Conservation (phyloP, 371 early-diverging fungal genomes). For the Mortierella sp. region DNA sequence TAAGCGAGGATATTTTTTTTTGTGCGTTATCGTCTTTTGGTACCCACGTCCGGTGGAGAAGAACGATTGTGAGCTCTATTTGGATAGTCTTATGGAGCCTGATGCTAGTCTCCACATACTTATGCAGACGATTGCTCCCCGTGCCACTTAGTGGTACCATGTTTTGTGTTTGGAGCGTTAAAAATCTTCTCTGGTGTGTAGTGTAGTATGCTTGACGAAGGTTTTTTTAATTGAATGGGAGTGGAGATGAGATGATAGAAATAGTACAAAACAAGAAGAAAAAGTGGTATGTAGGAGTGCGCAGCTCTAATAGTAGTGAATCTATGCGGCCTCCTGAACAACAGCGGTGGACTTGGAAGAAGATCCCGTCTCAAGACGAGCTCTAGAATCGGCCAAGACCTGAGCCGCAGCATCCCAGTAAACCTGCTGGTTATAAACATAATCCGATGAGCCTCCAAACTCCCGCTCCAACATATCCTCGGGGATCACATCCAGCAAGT, state of each 20-base stretch:
- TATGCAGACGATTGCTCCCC: too few species aligned
- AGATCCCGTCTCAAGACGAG: conserved; percentile 8
- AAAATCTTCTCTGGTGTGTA: background rate
- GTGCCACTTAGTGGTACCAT: too few species aligned
- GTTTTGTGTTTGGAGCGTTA: background rate
- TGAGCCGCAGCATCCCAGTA: conserved; percentile 68
- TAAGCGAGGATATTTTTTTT: too few species aligned
- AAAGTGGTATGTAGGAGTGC: background rate
- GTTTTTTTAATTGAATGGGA: background rate
- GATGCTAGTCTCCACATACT: background rate
- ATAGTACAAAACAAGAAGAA: background rate
- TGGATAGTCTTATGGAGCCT: background rate
- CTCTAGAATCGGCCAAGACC: conserved; percentile 23
- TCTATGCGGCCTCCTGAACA: conserved; percentile 6
- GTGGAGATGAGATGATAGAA: background rate
- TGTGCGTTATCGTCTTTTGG: too few species aligned
- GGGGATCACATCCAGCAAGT: conserved; percentile 67
- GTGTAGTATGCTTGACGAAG: background rate
- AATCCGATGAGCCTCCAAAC: conserved; percentile 74
- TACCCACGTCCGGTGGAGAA: background rate
- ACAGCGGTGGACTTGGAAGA: background rate
- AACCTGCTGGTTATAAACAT: conserved; percentile 67
- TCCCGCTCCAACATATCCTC: conserved; percentile 68
- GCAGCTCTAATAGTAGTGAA: background rate
- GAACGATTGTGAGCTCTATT: background rate